A percentile compares a stretch with the other conserved stretches of the same genome.
Evolutionary conservation across 176 grass and related monocot species (phyloP).

Genomic region (Aechmea fasciata): DNA sequence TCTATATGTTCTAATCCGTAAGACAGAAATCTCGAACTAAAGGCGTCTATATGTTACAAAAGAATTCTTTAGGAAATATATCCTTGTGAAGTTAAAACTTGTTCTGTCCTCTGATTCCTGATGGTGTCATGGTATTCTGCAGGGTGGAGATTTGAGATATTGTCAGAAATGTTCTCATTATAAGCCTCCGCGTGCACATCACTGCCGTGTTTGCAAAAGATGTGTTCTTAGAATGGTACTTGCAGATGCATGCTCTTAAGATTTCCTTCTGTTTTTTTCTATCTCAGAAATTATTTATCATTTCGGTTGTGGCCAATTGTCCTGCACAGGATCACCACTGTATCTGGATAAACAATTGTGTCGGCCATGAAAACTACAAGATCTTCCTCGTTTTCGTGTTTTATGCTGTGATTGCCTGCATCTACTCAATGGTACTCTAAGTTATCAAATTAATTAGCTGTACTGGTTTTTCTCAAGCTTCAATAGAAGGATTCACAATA

Average conservation of each 20-base stretch:
- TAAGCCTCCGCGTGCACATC: slow-evolving; percentile 86
- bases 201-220: slow-evolving; percentile 98
- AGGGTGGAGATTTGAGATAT: slow-evolving; percentile 96
- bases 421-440: slow-evolving; percentile 63
- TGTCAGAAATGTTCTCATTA: slow-evolving; percentile 93
- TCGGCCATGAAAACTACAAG: slow-evolving; percentile 91
- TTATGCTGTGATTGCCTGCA: slow-evolving; percentile 68
- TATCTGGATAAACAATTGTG: slow-evolving; percentile 98
- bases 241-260: neutral
- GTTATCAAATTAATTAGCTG: neutral
- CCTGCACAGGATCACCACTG: slow-evolving; percentile 83
- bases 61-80: too few relatives aligned
- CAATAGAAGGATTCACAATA: slow-evolving; percentile 25
- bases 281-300: slow-evolving; percentile 4
- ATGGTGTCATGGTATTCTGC: slow-evolving; percentile 24
- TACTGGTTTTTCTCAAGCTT: neutral
- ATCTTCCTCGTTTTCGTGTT: slow-evolving; percentile 69
- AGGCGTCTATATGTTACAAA: too few relatives aligned
- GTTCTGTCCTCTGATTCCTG: slow-evolving; percentile 4
- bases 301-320: neutral
- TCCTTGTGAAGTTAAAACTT: neutral
- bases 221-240: slow-evolving; percentile 86
- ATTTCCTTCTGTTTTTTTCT: neutral
- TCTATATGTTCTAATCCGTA: too few relatives aligned
- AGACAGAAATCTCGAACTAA: too few relatives aligned